Evolutionary conservation across 495 filamentous ascomycete species (phyloP).

Genomic region (Jackrogersella multiformis): DNA sequence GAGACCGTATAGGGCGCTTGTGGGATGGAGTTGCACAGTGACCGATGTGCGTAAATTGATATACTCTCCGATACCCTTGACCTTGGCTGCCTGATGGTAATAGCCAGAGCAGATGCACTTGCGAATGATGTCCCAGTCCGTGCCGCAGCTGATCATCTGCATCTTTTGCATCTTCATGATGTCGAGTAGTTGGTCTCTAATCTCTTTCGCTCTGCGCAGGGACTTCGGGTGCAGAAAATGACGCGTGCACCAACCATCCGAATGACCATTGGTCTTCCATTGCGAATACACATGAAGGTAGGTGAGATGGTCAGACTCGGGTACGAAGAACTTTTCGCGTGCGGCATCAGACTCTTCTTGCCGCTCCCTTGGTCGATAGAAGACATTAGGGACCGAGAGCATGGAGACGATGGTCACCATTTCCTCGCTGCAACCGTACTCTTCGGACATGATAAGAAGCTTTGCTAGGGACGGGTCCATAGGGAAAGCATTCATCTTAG

Average conservation of each 20-base stretch:
- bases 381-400: conserved; percentile 95
- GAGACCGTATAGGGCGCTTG: conserved; percentile 88
- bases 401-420: conserved; percentile 99
- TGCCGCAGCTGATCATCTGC: conserved; percentile 86
- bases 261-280: conserved; percentile 91
- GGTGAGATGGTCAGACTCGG: conserved; percentile 96
- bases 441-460: conserved; percentile 85
- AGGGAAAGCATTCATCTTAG: conserved; percentile 95
- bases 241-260: conserved; percentile 87
- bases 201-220: conserved; percentile 88
- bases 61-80: conserved; percentile 97
- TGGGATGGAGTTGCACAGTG: conserved; percentile 92
- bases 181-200: conserved; percentile 89
- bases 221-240: conserved; percentile 96
- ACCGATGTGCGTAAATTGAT: conserved; percentile 95
- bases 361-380: conserved; percentile 96
- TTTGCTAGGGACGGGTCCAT: conserved; percentile 97
- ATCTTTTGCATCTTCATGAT: conserved; percentile 97
- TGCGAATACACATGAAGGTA: conserved; percentile 95
- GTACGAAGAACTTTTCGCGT: conserved; percentile 98
- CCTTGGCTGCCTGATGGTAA: conserved; percentile 97
- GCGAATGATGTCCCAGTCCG: conserved; percentile 94
- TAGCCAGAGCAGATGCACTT: conserved; percentile 98
- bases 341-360: conserved; percentile 97
- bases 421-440: conserved; percentile 94